Percentiles rank a stretch among this genome's conserved stretches.
Evolutionary conservation across 108 stramenopile species (phyloP).

Genomic region (Nitzschia putrida): DNA sequence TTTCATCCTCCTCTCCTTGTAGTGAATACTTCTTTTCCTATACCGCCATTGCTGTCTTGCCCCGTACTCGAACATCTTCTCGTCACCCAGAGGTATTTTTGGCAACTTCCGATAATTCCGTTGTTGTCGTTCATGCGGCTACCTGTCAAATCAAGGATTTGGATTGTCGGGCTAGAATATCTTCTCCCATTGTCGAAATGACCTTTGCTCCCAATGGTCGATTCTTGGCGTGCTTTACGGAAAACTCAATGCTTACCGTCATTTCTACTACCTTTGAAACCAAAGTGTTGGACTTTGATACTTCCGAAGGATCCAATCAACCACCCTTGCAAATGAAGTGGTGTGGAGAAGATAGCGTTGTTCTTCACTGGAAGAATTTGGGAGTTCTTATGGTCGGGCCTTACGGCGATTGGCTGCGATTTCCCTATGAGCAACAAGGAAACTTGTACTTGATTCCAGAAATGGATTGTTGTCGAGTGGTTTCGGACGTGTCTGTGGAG

Average conservation of each 20-base stretch:
- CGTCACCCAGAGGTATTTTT: constrained; percentile 79
- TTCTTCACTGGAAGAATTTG: constrained; percentile 90
- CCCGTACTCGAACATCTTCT: constrained; percentile 64
- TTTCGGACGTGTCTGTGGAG: constrained; percentile 80
- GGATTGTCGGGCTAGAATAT: constrained; percentile 73
- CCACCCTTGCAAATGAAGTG: constrained; percentile 82
- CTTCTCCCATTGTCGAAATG: constrained; percentile 83
- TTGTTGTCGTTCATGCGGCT: constrained; percentile 64
- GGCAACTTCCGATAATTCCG: constrained; percentile 78
- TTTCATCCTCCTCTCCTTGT: neutral
- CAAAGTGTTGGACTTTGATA: constrained; percentile 91
- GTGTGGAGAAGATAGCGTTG: constrained; percentile 96
- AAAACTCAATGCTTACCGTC: constrained; percentile 86
- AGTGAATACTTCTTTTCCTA: constrained; percentile 50
- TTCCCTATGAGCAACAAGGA: constrained; percentile 68
- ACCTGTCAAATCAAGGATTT: constrained; percentile 73
- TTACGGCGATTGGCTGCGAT: constrained; percentile 94
- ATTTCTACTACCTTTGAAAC: constrained; percentile 90
- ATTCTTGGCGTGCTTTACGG: constrained; percentile 91
- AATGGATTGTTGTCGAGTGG: constrained; percentile 91
- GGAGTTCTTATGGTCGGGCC: constrained; percentile 95
- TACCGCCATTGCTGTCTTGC: constrained; percentile 66
- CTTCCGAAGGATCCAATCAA: constrained; percentile 68
- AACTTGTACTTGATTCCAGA: constrained; percentile 88
- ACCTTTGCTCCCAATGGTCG: constrained; percentile 93